Percentiles rank a stretch among this genome's conserved stretches.
These are phyloP conservation scores for Phialophora macrospora DNA, from an alignment of 2,329 filamentous ascomycete genomes.

Conservation along the genomic window DNA sequence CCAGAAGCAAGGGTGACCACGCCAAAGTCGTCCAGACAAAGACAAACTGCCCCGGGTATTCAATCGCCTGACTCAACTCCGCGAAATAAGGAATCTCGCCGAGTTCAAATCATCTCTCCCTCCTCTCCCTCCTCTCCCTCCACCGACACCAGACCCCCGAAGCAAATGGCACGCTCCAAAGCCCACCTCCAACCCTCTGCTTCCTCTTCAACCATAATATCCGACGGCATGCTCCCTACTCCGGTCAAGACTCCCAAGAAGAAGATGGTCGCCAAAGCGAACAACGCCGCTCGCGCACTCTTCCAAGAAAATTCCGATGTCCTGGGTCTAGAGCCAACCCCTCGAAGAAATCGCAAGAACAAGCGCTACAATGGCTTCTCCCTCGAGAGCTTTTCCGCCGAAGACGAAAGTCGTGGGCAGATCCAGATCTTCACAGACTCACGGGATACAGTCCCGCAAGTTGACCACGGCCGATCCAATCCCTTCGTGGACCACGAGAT, in stretches of 20 bases:
- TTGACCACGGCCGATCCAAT: slow-evolving; percentile 59
- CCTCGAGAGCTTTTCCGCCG: slow-evolving; percentile 50
- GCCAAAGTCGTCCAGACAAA: slow-evolving; percentile 23
- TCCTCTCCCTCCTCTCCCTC: slow-evolving; percentile 35
- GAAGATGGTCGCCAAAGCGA: slow-evolving; percentile 53
- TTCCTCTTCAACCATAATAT: slow-evolving; percentile 42
- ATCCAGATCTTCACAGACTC: slow-evolving; percentile 68
- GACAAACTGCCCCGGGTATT: slow-evolving; percentile 18
- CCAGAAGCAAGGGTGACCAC: slow-evolving; percentile 21
- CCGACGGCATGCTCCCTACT: slow-evolving; percentile 61
- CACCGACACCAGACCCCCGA: slow-evolving; percentile 31
- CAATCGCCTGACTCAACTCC: slow-evolving; percentile 38
- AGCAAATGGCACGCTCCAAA: slow-evolving; percentile 37
- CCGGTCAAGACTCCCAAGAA: slow-evolving; percentile 67
- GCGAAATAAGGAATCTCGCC: slow-evolving; percentile 30
- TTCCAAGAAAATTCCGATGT: slow-evolving; percentile 53
- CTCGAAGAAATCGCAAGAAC: slow-evolving; percentile 54
- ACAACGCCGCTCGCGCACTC: slow-evolving; percentile 59
- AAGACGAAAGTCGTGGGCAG: slow-evolving; percentile 39
- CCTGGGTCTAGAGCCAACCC: slow-evolving; percentile 55
- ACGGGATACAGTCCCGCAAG: slow-evolving; percentile 63
- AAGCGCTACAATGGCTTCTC: slow-evolving; percentile 54
- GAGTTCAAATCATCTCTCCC: slow-evolving; percentile 36
- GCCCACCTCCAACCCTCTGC: slow-evolving; percentile 37
- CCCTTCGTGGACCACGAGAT: slow-evolving; percentile 57